A percentile compares a stretch with the other conserved stretches of the same genome.
phyloP scores from a whole-genome alignment of 345 rosid species.

The Pistacia integerrima region DNA sequence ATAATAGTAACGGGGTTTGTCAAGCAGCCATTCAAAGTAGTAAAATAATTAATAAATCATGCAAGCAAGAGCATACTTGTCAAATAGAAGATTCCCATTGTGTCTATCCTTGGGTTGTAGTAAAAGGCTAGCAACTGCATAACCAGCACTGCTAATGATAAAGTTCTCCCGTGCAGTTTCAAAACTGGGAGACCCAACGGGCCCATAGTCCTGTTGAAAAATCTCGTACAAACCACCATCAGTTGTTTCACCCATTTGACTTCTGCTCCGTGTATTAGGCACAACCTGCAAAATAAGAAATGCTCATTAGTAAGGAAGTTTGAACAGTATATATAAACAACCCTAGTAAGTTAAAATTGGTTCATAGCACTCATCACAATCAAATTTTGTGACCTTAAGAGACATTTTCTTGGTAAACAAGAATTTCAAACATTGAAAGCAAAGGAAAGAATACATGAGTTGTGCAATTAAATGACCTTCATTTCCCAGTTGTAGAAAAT shows the following conservation, averaged over 20 bases:
- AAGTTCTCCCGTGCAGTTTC: constrained; percentile 97
- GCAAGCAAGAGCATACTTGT: constrained; percentile 49
- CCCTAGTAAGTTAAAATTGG: not conserved
- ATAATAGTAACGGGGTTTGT: not conserved
- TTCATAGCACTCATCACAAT: not conserved
- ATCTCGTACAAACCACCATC: constrained; percentile 98
- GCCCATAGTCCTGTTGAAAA: constrained; percentile 96
- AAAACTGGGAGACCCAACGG: constrained; percentile 86
- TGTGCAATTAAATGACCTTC: not conserved
- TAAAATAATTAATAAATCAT: constrained; percentile 12
- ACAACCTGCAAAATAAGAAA: constrained; percentile 62
- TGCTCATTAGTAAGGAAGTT: not conserved
- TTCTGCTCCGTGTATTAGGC: constrained; percentile 92
- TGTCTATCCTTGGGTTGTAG: constrained; percentile 99
- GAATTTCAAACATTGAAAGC: not conserved
- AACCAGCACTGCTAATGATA: constrained; percentile 96
- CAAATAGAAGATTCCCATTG: constrained; percentile 98
- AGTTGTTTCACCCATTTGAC: constrained; percentile 99
- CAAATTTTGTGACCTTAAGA: not conserved
- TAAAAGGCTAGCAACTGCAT: constrained; percentile 96
- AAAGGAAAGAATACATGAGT: not conserved
- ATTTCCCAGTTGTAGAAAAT: not conserved
- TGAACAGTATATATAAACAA: not conserved
- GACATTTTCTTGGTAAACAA: not conserved
- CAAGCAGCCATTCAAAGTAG: constrained; percentile 3